Percentiles rank a stretch among this genome's conserved stretches.
Evolutionary conservation across 106 monocot genomes (phyloP).

Genomic region (Dioscorea dumetorum): DNA sequence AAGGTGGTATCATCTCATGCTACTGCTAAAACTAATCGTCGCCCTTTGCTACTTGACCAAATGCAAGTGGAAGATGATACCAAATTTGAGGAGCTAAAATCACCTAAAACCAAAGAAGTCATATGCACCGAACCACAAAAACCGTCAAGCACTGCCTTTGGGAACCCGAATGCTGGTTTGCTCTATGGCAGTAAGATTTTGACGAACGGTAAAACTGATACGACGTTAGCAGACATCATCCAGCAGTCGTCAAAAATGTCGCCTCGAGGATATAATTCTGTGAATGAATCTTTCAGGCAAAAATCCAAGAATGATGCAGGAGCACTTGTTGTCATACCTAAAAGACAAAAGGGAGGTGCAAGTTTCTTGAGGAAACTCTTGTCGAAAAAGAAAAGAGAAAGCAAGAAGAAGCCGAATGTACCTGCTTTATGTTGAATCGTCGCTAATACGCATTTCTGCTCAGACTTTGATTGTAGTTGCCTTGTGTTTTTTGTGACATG

Average conservation of each 20-base stretch:
- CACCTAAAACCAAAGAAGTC: constrained; percentile 42
- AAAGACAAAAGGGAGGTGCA: constrained; percentile 15
- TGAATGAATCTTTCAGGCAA: constrained; percentile 2
- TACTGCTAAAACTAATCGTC: constrained; percentile 3
- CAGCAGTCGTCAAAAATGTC: constrained; percentile 1
- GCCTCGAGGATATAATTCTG: not conserved
- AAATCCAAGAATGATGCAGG: constrained; percentile 2
- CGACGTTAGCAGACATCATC: not conserved
- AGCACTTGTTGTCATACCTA: constrained; percentile 23
- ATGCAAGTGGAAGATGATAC: constrained; percentile 22
- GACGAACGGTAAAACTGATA: not conserved
- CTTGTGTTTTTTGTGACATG: too few species aligned
- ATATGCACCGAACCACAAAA: constrained; percentile 18
- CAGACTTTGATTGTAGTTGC: too few species aligned
- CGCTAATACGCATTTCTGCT: too few species aligned
- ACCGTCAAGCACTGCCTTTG: not conserved
- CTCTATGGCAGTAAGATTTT: constrained; percentile 6
- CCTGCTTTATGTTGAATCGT: not conserved
- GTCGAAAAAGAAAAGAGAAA: constrained; percentile 21
- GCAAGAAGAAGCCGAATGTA: constrained; percentile 4
- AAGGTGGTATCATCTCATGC: constrained; percentile 25
- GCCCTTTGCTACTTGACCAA: constrained; percentile 18
- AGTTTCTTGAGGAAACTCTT: constrained; percentile 35
- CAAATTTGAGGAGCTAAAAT: constrained; percentile 16
- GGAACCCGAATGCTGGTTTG: constrained; percentile 14